phyloP scores from a whole-genome alignment of 371 early-diverging fungal species.

The Mortierella sp. region DNA sequence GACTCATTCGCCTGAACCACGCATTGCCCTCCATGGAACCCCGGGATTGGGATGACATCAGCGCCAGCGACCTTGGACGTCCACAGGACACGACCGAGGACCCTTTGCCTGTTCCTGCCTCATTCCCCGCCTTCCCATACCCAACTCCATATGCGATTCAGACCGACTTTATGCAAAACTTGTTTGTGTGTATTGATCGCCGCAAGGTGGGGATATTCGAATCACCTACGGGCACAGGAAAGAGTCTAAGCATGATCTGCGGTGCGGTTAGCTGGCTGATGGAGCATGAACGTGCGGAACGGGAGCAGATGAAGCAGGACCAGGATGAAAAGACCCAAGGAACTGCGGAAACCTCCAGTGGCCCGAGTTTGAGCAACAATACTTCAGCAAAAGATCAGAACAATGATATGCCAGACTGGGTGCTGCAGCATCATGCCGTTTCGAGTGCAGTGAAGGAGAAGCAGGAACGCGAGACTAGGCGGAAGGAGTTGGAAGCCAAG shows the following conservation, averaged over 20 bases:
- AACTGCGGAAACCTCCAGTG: not conserved
- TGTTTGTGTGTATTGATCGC: conserved; percentile 74
- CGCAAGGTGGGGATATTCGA: conserved; percentile 87
- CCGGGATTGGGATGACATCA: not conserved
- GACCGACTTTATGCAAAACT: conserved; percentile 78
- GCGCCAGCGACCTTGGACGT: not conserved
- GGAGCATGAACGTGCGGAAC: conserved; percentile 55
- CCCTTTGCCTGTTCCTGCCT: conserved; percentile 15
- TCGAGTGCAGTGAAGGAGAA: conserved; percentile 25
- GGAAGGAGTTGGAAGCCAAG: conserved; percentile 31
- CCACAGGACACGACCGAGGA: not conserved
- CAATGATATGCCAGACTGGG: conserved; percentile 41
- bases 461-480: conserved; percentile 27
- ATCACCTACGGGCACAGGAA: conserved; percentile 94
- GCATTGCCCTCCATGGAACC: not conserved
- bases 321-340: conserved; percentile 4
- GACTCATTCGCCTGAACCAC: not conserved
- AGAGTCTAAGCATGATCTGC: conserved; percentile 88
- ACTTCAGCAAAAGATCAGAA: not conserved
- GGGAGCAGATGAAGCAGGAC: conserved; percentile 5
- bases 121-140: conserved; percentile 49
- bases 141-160: conserved; percentile 80
- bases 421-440: conserved; percentile 33
- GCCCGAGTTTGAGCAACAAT: not conserved
- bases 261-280: conserved; percentile 85